A percentile compares a stretch with the other conserved stretches of the same genome.
Evolutionary conservation across 1,284 basidiomycete species (phyloP).

Genomic region (Cutaneotrichosporon curvatum): DNA sequence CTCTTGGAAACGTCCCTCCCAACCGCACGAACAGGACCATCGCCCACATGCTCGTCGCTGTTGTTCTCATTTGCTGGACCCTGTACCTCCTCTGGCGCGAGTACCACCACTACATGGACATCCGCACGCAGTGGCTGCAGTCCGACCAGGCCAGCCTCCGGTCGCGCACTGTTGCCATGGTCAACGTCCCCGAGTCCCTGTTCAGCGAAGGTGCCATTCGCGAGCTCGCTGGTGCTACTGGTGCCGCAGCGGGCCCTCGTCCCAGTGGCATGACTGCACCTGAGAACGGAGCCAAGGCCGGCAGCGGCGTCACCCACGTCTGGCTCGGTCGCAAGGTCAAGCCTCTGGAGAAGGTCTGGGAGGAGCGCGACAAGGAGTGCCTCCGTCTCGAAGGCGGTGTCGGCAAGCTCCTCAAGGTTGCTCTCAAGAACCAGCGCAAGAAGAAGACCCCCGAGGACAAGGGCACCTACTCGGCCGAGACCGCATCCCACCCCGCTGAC

Average conservation of each 20-base stretch:
- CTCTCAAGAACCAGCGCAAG: conserved; percentile 56
- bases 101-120: conserved; percentile 69
- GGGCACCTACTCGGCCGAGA: conserved; percentile 23
- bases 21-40: conserved; percentile 57
- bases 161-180: conserved; percentile 80
- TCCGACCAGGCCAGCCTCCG: conserved; percentile 68
- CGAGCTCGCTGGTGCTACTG: conserved; percentile 51
- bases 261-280: conserved; percentile 19
- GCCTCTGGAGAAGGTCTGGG: conserved; percentile 72
- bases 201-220: conserved; percentile 50
- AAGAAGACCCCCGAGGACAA: conserved; percentile 45
- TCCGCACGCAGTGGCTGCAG: conserved; percentile 79
- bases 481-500: conserved; percentile 42
- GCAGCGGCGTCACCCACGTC: conserved; percentile 67
- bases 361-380: conserved; percentile 66
- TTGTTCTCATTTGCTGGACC: conserved; percentile 78
- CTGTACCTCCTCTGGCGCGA: conserved; percentile 73
- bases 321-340: conserved; percentile 85
- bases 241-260: conserved; percentile 24
- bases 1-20: conserved; percentile 67
- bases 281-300: conserved; percentile 59
- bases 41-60: conserved; percentile 67
- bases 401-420: conserved; percentile 64
- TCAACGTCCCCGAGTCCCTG: conserved; percentile 75
- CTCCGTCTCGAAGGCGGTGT: conserved; percentile 79